Base-by-base conservation (phyloP, 768 basidiomycete genomes). In the Psilocybe sp. region DNA sequence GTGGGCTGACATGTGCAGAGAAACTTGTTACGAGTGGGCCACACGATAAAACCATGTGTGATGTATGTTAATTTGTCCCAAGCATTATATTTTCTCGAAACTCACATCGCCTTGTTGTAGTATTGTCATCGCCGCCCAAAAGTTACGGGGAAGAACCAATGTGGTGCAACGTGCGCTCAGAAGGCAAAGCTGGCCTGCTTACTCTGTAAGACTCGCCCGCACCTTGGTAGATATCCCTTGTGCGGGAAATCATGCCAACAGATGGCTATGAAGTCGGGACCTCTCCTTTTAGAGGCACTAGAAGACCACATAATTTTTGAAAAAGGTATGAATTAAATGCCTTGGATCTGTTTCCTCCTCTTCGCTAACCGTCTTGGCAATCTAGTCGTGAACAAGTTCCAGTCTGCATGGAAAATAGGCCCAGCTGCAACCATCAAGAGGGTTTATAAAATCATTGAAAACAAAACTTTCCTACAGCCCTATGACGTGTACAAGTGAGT, bases 381-480 rank as follows among this genome's bases (percentile, higher is more conserved):
- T 20, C 14, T 33, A 68, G 65, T 67, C 31, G 56, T 61, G 40
- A 60, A 56, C 18, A 64, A 64, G 46, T 69, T 69, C 46, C 48
- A 56, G 16, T 46, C n/a, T 5, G 53, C 61, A 12, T 69, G 65
- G 66, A 62, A 60, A 43, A 23, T 32, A 14, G 51, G 49, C 2
- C 52, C 49, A 28, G 23, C 47, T 34, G 60, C 60, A 13, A 20
- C 55, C 0, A 52, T 69, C 48, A 64, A 59, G 50, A 60, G 58
- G 38, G 54, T 69, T 4, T 67, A 58, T 58, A 69, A 66, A 55
- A 61, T 69, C 13, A 58, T 67, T 8, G 65, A 69, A 47, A 57
- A 56, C 47, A 53, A 53, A 20, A 53, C 47, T 13, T 61, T 64
- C 32, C 51, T 62, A 1, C 49, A 50, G 13, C 64, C 63, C 2